These are phyloP conservation scores for Vairimorpha apis DNA, from an alignment of 371 early-diverging fungal species.

Conservation along the genomic window DNA sequence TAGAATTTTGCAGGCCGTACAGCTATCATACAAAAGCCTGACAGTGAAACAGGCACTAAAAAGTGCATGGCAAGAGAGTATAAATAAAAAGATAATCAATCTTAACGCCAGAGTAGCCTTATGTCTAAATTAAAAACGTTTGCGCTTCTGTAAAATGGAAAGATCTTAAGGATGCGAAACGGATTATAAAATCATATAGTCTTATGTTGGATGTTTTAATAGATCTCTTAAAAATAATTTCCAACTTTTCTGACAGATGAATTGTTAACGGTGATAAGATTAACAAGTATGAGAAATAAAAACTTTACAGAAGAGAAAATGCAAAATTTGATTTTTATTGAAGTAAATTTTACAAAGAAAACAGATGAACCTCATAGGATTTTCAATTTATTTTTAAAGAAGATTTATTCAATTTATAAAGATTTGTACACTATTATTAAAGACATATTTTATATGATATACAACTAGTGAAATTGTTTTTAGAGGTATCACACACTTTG, in stretches of 20 bases:
- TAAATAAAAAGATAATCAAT: background rate
- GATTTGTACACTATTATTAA: too few relatives aligned
- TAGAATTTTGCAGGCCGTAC: background rate
- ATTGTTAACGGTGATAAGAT: background rate
- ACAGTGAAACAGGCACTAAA: background rate
- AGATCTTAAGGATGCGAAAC: background rate
- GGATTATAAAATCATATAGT: background rate
- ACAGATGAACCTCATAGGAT: too few relatives aligned
- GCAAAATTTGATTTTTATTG: background rate
- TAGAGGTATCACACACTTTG: too few relatives aligned
- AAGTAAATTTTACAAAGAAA: background rate
- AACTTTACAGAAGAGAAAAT: background rate
- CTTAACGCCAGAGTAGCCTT: background rate
- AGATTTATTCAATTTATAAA: too few relatives aligned
- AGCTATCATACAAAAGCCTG: background rate
- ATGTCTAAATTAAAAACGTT: background rate
- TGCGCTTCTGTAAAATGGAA: background rate
- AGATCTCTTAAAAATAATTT: constrained; percentile 3
- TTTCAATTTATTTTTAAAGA: too few relatives aligned
- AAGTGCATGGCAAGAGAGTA: background rate
- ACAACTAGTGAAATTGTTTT: too few relatives aligned
- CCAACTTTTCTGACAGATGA: background rate
- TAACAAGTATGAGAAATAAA: background rate
- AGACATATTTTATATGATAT: too few relatives aligned
- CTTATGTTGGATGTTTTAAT: background rate